Conservation (phyloP, 2,329 filamentous ascomycete species). For the Ophiognomonia clavigignenti-juglandacearum region DNA sequence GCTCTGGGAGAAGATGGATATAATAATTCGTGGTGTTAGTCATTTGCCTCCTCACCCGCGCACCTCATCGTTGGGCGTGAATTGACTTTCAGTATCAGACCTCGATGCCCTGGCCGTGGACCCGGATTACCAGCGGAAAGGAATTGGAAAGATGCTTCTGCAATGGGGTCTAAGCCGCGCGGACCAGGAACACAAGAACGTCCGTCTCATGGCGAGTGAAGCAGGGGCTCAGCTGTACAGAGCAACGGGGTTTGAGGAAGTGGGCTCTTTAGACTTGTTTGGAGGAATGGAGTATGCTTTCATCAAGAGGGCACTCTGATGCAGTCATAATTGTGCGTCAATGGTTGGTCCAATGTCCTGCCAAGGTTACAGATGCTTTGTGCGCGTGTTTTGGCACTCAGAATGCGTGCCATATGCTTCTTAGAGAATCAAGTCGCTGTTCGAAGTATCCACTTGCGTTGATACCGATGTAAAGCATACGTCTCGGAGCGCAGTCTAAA, state of each 20-base stretch:
- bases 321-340: too few species aligned
- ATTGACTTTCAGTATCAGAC: too few species aligned
- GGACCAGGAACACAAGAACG: conserved; percentile 2
- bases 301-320: conserved; percentile 4
- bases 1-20: conserved; percentile 5
- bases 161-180: conserved; percentile 6
- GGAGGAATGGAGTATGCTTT: conserved; percentile 8
- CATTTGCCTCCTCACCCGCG: too few species aligned
- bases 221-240: conserved; percentile 7
- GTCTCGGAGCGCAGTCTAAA: too few species aligned
- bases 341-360: too few species aligned
- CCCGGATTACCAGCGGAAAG: conserved; percentile 11
- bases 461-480: too few species aligned
- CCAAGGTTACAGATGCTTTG: too few species aligned
- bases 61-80: too few species aligned
- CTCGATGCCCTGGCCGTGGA: conserved; percentile 5
- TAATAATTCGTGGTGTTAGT: conserved; percentile 8
- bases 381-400: too few species aligned
- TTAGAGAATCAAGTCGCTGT: too few species aligned
- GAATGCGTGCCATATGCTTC: too few species aligned
- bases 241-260: conserved; percentile 5
- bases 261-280: conserved; percentile 1
- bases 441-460: too few species aligned
- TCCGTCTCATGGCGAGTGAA: conserved; percentile 6
- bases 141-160: conserved; percentile 6